Evolutionary conservation across 768 basidiomycete genomes (phyloP), one percentile per base, ranked within the genome.

Genomic region (Panus rudis): DNA sequence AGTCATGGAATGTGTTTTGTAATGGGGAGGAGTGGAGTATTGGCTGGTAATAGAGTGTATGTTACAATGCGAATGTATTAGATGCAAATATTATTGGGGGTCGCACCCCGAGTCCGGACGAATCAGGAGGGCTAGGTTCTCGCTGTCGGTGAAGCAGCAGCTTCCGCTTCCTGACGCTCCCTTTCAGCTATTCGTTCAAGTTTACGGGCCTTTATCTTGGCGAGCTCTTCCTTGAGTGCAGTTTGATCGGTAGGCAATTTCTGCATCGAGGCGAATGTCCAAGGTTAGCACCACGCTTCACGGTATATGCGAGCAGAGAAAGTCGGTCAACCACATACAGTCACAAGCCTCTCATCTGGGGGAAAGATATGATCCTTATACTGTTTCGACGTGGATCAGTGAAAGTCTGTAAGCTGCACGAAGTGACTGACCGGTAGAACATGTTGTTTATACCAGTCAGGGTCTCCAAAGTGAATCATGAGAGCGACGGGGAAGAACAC

Each of bases 381-480:
- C 86, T 89, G 28, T 11, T 41, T 2, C 27, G 13, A 47, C 41
- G 23, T 14, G 17, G 22, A 8, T 7, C 27, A 13, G 20, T 14
- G 5, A 13, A 13, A 37, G 21, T 16, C 21, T 27, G 23, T 19
- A 13, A 1, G 16, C 4, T 20, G 37, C 27, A 43, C 13, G 30
- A 12, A 22, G 51, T 7, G 27, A 49, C 79, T 43, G 59, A 89
- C 84, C 6, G 90, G 88, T 26, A 86, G 64, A 45, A 93, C 88
- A 52, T 87, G 71, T 37, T 70, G 66, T 43, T 75, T 71, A 56
- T 92, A 92, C 90, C 90, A 92, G 31, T 83, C 77, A 4, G 88
- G 87, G 60, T 92, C 86, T 33, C 90, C 89, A 56, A 87, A 92
- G 62, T 91, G 84, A 39, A 90, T 65, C 56, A 92, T 74, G 19